phyloP scores from a whole-genome alignment of 176 grass and related monocot species.

The Tuctoria greenei region DNA sequence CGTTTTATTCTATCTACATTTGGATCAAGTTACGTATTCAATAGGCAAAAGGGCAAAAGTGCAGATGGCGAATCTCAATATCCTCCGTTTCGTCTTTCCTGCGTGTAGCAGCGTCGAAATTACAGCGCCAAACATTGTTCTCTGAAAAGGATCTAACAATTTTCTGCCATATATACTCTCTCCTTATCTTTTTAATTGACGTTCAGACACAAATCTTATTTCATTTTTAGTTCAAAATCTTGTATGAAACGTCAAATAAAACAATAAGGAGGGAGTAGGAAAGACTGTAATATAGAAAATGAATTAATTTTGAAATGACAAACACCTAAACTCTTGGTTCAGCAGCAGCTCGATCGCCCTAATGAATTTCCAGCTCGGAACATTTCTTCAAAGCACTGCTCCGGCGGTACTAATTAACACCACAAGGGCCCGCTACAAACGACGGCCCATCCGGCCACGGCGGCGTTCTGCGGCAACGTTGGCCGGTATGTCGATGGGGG shows the following conservation, averaged over 20 bases:
- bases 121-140: not conserved
- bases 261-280: no score
- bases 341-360: not conserved
- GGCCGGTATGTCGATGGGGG: slow-evolving; percentile 26
- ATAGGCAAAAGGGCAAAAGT: not conserved
- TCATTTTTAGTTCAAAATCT: no score
- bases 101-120: not conserved
- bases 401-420: not conserved
- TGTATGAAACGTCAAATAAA: no score
- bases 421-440: not conserved
- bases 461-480: not conserved
- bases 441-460: not conserved
- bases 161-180: no score
- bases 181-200: no score
- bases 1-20: not conserved
- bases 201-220: no score
- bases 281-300: not conserved
- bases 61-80: not conserved
- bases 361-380: not conserved
- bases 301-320: not conserved
- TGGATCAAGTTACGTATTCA: not conserved
- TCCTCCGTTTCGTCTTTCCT: not conserved
- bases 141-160: not conserved
- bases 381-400: not conserved
- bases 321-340: not conserved